These are phyloP conservation scores for Lablab purpureus DNA, from an alignment of 306 rosid genomes.

Conservation along the genomic window DNA sequence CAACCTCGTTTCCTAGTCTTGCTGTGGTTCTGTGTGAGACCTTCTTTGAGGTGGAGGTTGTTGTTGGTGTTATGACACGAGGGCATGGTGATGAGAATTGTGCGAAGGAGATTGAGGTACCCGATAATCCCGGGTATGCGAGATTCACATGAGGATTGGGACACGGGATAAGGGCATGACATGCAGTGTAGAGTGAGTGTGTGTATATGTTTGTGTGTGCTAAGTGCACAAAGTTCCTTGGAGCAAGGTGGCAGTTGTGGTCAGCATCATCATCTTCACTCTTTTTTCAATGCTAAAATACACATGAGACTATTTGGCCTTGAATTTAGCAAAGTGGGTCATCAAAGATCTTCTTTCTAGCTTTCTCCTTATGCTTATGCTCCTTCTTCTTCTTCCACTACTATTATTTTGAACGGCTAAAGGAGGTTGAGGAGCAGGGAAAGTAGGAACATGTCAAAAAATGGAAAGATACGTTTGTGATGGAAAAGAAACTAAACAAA, in stretches of 20 bases:
- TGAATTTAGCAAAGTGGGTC: constrained; percentile 70
- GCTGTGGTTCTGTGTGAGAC: constrained; percentile 26
- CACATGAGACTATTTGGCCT: constrained; percentile 54
- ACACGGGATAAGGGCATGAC: constrained; percentile 19
- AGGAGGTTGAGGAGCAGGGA: constrained; percentile 53
- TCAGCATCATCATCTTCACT: constrained; percentile 29
- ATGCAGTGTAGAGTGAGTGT: not conserved
- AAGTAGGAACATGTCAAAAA: constrained; percentile 51
- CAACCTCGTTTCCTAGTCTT: constrained; percentile 61
- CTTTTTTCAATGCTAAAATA: constrained; percentile 46
- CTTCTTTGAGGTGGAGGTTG: constrained; percentile 11
- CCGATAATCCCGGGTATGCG: constrained; percentile 25
- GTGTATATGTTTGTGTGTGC: not conserved
- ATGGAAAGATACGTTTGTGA: constrained; percentile 46
- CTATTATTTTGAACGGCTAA: constrained; percentile 55
- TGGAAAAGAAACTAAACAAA: constrained; percentile 5
- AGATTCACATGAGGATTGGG: constrained; percentile 43
- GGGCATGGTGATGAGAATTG: constrained; percentile 59
- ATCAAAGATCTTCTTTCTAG: constrained; percentile 59
- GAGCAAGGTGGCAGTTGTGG: constrained; percentile 49
- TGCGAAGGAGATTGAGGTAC: constrained; percentile 39
- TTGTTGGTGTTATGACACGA: constrained; percentile 50
- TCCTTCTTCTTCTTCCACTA: not conserved
- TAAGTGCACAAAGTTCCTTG: constrained; percentile 41
- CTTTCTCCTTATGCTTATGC: not conserved